phyloP scores from a whole-genome alignment of 441 rosid genomes.

The Syzygium syzygioides region DNA sequence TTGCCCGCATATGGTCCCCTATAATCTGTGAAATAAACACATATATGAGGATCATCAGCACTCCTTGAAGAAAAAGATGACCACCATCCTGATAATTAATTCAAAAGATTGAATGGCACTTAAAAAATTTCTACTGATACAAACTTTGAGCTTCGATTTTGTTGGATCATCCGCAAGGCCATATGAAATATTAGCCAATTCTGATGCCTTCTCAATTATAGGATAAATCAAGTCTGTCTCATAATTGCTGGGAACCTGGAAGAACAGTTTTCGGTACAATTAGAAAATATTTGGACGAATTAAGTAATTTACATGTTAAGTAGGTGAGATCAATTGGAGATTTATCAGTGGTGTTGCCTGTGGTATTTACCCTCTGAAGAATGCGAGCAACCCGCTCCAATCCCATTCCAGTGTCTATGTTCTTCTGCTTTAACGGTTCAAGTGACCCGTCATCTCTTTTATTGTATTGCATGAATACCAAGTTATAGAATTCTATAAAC shows the following conservation, averaged over 20 bases:
- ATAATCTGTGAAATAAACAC: constrained; percentile 37
- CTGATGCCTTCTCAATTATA: constrained; percentile 61
- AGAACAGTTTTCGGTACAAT: constrained; percentile 7
- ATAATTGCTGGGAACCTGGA: constrained; percentile 87
- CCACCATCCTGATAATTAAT: neutral
- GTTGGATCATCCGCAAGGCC: constrained; percentile 41
- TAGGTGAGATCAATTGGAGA: neutral
- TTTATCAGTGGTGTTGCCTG: neutral
- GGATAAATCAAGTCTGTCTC: constrained; percentile 97
- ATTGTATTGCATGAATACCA: constrained; percentile 95
- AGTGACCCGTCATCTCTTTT: constrained; percentile 74
- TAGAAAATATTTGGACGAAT: neutral
- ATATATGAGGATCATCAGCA: neutral
- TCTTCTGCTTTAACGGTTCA: constrained; percentile 83
- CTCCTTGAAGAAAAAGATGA: neutral
- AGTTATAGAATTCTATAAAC: constrained; percentile 88
- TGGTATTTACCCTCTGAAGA: constrained; percentile 55
- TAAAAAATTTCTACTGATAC: neutral
- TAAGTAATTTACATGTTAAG: neutral
- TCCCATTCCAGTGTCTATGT: constrained; percentile 95
- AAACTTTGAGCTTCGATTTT: constrained; percentile 62
- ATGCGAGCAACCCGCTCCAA: constrained; percentile 91
- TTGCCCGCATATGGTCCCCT: constrained; percentile 90
- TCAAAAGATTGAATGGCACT: constrained; percentile 1
- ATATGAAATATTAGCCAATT: constrained; percentile 66